These are phyloP conservation scores for Sarocladiaceae sp. DNA, from an alignment of 2,329 filamentous ascomycete genomes.

Conservation along the genomic window DNA sequence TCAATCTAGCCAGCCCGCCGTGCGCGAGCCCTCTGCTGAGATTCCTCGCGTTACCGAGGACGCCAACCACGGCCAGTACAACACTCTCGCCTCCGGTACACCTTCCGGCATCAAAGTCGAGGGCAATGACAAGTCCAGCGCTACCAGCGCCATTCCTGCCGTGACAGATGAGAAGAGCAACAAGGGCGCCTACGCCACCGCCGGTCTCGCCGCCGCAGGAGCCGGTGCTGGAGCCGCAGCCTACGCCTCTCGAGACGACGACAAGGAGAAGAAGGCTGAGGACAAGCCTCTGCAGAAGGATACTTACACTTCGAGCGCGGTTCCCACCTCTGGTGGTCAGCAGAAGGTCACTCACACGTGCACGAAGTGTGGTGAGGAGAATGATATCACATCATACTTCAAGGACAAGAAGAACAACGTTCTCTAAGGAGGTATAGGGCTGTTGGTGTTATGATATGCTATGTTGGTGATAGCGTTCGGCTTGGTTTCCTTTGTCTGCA, in stretches of 20 bases:
- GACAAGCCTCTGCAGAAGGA: not conserved
- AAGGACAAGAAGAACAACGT: not conserved
- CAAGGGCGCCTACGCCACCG: not conserved
- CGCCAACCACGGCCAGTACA: conserved; percentile 12
- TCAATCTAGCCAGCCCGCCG: not conserved
- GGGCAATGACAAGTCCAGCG: conserved; percentile 23
- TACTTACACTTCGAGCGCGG: not conserved
- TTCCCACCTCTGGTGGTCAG: not conserved
- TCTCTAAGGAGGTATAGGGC: not conserved
- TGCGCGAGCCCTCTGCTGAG: conserved; percentile 5
- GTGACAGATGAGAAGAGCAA: conserved; percentile 3
- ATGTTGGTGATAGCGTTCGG: not conserved
- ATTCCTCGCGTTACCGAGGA: conserved; percentile 15
- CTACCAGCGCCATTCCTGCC: conserved; percentile 14
- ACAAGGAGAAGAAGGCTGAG: not conserved
- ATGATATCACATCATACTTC: not conserved
- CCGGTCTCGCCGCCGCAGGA: not conserved
- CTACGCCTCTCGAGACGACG: not conserved
- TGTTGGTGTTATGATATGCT: not conserved
- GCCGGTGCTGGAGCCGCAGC: not conserved
- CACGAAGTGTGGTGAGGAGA: conserved; percentile 5
- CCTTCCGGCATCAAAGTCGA: conserved; percentile 20
- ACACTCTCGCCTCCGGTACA: conserved; percentile 9
- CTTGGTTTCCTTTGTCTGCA: too few relatives aligned
- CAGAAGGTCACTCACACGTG: conserved; percentile 7